Evolutionary conservation across 768 basidiomycete genomes (phyloP).

Genomic region (Melanogaster broomeanus): DNA sequence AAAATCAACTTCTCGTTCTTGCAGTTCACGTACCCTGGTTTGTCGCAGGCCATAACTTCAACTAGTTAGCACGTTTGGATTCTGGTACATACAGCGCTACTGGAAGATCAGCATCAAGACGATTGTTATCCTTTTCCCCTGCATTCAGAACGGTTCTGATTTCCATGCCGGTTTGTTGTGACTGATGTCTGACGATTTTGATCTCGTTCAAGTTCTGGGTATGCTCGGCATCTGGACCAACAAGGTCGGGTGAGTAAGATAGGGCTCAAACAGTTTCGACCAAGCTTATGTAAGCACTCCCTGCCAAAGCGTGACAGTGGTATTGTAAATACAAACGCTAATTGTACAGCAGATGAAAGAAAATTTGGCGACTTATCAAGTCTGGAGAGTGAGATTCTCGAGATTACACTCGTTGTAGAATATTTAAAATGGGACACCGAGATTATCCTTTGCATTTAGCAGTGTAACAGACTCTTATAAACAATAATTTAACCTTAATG

Average conservation of each 20-base stretch:
- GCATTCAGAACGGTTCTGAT: neutral
- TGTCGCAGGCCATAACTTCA: conserved; percentile 75
- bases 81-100: too few relatives aligned
- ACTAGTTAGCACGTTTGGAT: too few relatives aligned
- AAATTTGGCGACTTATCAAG: neutral
- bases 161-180: conserved; percentile 56
- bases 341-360: neutral
- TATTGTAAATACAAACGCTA: neutral
- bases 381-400: too few relatives aligned
- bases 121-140: conserved; percentile 7
- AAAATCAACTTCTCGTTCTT: conserved; percentile 82
- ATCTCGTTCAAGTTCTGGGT: too few relatives aligned
- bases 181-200: conserved; percentile 74
- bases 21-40: conserved; percentile 76
- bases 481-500: neutral
- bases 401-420: neutral
- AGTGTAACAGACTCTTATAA: neutral
- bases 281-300: too few relatives aligned
- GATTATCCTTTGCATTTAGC: neutral
- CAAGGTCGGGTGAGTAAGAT: conserved; percentile 56
- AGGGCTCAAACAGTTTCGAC: neutral
- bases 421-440: neutral
- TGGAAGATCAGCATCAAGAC: too few relatives aligned
- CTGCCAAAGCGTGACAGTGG: too few relatives aligned
- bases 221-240: conserved; percentile 83